Evolutionary conservation across 768 basidiomycete species (phyloP), one percentile per base, ranked within the genome.

Genomic region (Mrakia gelida): DNA sequence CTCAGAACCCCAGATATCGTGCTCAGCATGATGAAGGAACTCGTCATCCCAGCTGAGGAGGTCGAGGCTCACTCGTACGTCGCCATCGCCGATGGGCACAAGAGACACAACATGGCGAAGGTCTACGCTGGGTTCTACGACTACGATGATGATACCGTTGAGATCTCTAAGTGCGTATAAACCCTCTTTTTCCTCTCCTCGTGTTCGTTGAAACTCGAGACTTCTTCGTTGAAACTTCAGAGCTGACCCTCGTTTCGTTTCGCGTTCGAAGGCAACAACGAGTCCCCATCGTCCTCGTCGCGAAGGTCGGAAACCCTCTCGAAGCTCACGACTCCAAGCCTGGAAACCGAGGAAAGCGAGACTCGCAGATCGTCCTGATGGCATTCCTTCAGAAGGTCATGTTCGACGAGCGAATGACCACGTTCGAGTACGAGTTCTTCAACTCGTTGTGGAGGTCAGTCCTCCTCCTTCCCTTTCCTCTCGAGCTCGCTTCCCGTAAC

Each of bases 351-450:
- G 97, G 97, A 70, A 99, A 98, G 86, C 96, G 97, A 80, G 97
- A 99, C 86, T 92, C 91, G 83, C 97, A 99, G 85, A 95, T 99
- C 81, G 92, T 99, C 72, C 87, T 98, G 79, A 99, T 99, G 97
- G 88, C 89, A 28, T 98, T 98, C 88, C 87, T 98, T 83, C 97
- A 99, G 85, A 98, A 97, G 85, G 95, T 98, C 81, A 97, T 99
- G 95, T 98, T 98, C 81, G 97, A 99, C 85, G 97, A 99, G 87
- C 90, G 97, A 73, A 98, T 99, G 96, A 97, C 96, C 79, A 96
- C 93, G 75, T 95, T 99, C 84, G 97, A 98, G 86, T 98, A 98
- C 84, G 97, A 98, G 85, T 98, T 98, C 85, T 99, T 99, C 90
- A 99, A 99, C 85, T 91, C 94, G 74, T 87, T 98, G 28, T 99